Evolutionary conservation across 2,329 filamentous ascomycete genomes (phyloP).

Genomic region (Cordyceps militaris): DNA sequence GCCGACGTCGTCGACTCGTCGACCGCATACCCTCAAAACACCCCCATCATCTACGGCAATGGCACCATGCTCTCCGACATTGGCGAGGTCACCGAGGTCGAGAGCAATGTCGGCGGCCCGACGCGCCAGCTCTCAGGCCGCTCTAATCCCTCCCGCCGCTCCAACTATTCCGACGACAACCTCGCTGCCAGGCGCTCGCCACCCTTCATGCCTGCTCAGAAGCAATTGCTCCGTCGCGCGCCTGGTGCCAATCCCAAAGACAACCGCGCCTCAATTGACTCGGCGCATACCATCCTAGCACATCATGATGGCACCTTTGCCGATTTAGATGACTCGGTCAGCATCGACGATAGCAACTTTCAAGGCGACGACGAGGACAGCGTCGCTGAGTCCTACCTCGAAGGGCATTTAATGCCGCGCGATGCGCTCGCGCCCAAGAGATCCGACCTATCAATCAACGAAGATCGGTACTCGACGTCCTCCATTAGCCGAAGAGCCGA

Average conservation of each 20-base stretch:
- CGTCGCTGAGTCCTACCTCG: conserved; percentile 49
- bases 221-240: conserved; percentile 34
- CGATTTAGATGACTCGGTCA: conserved; percentile 56
- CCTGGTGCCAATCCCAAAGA: conserved; percentile 37
- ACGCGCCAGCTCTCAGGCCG: conserved; percentile 30
- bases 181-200: conserved; percentile 32
- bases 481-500: conserved; percentile 78
- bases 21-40: conserved; percentile 42
- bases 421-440: neutral
- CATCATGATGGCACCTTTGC: conserved; percentile 40
- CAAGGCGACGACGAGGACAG: conserved; percentile 63
- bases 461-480: conserved; percentile 62
- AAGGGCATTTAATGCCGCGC: conserved; percentile 22
- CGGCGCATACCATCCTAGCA: conserved; percentile 51
- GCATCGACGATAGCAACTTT: conserved; percentile 58
- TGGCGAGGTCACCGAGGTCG: conserved; percentile 48
- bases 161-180: conserved; percentile 26
- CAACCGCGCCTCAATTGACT: conserved; percentile 51
- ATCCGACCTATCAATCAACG: conserved; percentile 20
- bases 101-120: conserved; percentile 40
- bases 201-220: conserved; percentile 35
- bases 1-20: conserved; percentile 28
- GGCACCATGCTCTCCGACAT: conserved; percentile 64
- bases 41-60: conserved; percentile 62
- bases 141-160: conserved; percentile 18